Evolutionary conservation across 495 filamentous ascomycete species (phyloP).

Genomic region (Annulohypoxylon nitens): DNA sequence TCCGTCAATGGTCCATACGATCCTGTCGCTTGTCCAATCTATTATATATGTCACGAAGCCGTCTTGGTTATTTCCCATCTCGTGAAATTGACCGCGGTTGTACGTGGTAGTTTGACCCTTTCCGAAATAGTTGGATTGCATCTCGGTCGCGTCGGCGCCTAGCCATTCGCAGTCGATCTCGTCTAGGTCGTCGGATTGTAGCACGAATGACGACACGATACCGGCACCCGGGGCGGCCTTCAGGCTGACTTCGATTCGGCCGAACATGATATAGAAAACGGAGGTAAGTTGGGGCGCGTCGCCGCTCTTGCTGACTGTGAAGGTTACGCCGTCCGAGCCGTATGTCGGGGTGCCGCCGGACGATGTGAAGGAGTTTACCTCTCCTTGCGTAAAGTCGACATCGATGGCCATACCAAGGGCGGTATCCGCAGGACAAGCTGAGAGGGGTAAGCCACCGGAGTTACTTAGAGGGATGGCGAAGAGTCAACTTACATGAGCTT

Average conservation of each 20-base stretch:
- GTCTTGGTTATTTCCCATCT: slow-evolving; percentile 70
- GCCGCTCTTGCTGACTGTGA: slow-evolving; percentile 85
- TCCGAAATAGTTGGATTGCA: slow-evolving; percentile 94
- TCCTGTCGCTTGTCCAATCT: slow-evolving; percentile 81
- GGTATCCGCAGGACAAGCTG: slow-evolving; percentile 78
- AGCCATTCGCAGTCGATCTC: slow-evolving; percentile 96
- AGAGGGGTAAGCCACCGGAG: slow-evolving; percentile 36
- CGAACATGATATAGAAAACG: slow-evolving; percentile 88
- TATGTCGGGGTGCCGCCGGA: slow-evolving; percentile 75
- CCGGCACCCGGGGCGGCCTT: slow-evolving; percentile 78
- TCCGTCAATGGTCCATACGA: slow-evolving; percentile 87
- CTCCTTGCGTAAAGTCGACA: slow-evolving; percentile 84
- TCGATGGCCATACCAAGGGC: slow-evolving; percentile 83
- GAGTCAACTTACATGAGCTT: slow-evolving; percentile 65
- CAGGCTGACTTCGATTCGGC: slow-evolving; percentile 77
- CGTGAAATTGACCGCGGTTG: slow-evolving; percentile 79
- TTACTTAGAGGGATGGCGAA: not conserved
- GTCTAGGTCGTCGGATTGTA: slow-evolving; percentile 91
- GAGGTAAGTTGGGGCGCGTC: slow-evolving; percentile 84
- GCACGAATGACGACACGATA: slow-evolving; percentile 85
- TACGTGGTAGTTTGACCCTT: slow-evolving; percentile 83
- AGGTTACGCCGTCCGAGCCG: slow-evolving; percentile 79
- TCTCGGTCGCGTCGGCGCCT: slow-evolving; percentile 70
- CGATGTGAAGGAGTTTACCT: slow-evolving; percentile 75
- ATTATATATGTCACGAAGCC: slow-evolving; percentile 90